phyloP scores from a whole-genome alignment of 1,284 basidiomycete genomes.

The Entoloma clypeatum region DNA sequence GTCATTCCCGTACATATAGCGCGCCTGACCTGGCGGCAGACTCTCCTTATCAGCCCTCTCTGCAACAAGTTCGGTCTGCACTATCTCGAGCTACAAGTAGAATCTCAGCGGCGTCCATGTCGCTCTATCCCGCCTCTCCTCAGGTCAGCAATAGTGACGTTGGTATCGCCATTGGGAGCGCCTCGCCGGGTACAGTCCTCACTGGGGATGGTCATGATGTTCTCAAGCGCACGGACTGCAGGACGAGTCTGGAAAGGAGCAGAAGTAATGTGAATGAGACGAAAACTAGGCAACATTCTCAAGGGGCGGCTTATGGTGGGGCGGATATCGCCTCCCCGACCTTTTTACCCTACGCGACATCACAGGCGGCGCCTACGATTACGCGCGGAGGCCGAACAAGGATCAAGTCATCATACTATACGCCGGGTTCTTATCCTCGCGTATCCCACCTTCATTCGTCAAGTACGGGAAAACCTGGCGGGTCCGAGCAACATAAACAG shows the following conservation, averaged over 20 bases:
- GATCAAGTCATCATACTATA: slow-evolving; percentile 67
- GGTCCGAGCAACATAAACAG: slow-evolving; percentile 1
- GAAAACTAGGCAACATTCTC: slow-evolving; percentile 31
- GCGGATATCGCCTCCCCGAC: slow-evolving; percentile 47
- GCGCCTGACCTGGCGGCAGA: slow-evolving; percentile 18
- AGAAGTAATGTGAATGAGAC: slow-evolving; percentile 27
- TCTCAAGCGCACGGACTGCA: slow-evolving; percentile 35
- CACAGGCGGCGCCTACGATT: slow-evolving; percentile 24
- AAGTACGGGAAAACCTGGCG: neutral
- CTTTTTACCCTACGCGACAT: slow-evolving; percentile 29
- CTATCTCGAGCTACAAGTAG: slow-evolving; percentile 39
- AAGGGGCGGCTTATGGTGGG: slow-evolving; percentile 51
- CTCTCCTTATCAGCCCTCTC: slow-evolving; percentile 22
- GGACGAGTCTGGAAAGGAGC: slow-evolving; percentile 31
- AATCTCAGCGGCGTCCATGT: slow-evolving; percentile 49
- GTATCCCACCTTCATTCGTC: slow-evolving; percentile 37
- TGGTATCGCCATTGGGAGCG: slow-evolving; percentile 41
- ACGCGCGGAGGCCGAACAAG: slow-evolving; percentile 49
- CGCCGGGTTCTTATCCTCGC: slow-evolving; percentile 51
- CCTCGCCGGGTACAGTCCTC: slow-evolving; percentile 31
- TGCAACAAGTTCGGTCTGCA: slow-evolving; percentile 34
- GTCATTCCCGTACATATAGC: slow-evolving; percentile 16
- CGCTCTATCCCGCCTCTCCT: slow-evolving; percentile 49
- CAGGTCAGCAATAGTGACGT: slow-evolving; percentile 32
- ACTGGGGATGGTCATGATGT: slow-evolving; percentile 43